Evolutionary conservation across 2,329 filamentous ascomycete species (phyloP), one percentile per base, ranked within the genome.

Genomic region (Fusarium redolens): DNA sequence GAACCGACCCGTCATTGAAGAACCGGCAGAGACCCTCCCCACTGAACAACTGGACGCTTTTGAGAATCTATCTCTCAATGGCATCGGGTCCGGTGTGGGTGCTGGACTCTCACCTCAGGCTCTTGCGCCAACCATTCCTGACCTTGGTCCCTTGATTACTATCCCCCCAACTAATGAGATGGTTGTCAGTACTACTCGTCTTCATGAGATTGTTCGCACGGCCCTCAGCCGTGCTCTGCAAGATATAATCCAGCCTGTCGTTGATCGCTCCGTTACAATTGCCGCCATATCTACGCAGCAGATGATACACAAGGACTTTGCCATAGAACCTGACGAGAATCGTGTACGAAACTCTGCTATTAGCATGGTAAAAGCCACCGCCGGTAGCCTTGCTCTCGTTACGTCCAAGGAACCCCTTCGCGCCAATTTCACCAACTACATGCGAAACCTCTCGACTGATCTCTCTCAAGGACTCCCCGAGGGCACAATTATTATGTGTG

Each of bases 381-480:
- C 96, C 30, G 96, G 96, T 43, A 97, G 95, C 78, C 87, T 99
- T 61, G 96, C 96, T 18, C 88, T 98, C 37, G 96, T 99, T n/a
- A 99, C 96, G 7, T 98, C 95, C 80, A 99, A 98, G 82, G 96
- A 99, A 81, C 96, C 96, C 20, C 87, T 99, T 20, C 91, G 96
- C 68, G 96, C 97, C 81, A 98, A 97, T 83, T 97, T 99, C 82
- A 97, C 93, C 60, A 99, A 98, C 83, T 97, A 98, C 79, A 95
- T 99, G 81, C 92, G 96, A 58, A 87, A 87, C 54, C 81, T 91
- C n/a, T 87, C 90, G 6, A 85, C 83, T 54, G 90, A 92, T 41
- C 88, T 97, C 41, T 91, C 94, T 60, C 92, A 94, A 59, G 93
- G 93, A 20, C 88, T 99, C 69, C 94, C 96, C 0, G 96, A 99